Evolutionary conservation across 2,329 filamentous ascomycete species (phyloP).

Genomic region (Aureobasidium pullulans): DNA sequence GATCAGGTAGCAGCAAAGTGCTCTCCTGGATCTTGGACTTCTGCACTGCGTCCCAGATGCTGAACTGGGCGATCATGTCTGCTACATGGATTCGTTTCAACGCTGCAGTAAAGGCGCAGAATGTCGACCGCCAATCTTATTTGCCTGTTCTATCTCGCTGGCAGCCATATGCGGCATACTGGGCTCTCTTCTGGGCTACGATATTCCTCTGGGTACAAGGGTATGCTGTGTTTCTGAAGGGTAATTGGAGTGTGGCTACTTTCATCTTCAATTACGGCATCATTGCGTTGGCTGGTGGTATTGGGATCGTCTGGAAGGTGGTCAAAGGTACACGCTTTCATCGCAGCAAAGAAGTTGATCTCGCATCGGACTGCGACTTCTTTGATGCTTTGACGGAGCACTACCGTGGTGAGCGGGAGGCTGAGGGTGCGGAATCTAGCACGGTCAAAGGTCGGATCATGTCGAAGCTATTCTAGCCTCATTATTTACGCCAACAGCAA

Average conservation of each 20-base stretch:
- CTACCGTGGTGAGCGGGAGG: not conserved
- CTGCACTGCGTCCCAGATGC: conserved; percentile 51
- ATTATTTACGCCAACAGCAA: not conserved
- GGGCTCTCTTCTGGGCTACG: conserved; percentile 27
- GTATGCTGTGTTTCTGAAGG: conserved; percentile 43
- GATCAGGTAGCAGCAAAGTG: conserved; percentile 23
- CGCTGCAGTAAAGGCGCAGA: conserved; percentile 41
- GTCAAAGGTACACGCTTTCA: conserved; percentile 52
- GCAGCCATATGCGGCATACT: conserved; percentile 24
- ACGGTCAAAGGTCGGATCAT: not conserved
- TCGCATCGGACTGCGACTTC: conserved; percentile 22
- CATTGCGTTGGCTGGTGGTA: conserved; percentile 1
- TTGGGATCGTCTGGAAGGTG: conserved; percentile 50
- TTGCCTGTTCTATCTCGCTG: not conserved
- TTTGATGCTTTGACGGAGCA: conserved; percentile 2
- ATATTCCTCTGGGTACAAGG: conserved; percentile 43
- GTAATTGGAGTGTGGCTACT: conserved; percentile 33
- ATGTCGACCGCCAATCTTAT: conserved; percentile 41
- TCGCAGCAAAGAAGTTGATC: conserved; percentile 49
- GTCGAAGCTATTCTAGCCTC: not conserved
- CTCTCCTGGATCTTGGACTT: conserved; percentile 42
- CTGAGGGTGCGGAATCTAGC: no score
- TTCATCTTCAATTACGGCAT: conserved; percentile 48
- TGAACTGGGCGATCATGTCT: conserved; percentile 53
- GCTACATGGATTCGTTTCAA: conserved; percentile 49